phyloP scores from a whole-genome alignment of 1,284 basidiomycete species.

The Phlebopus sp. region DNA sequence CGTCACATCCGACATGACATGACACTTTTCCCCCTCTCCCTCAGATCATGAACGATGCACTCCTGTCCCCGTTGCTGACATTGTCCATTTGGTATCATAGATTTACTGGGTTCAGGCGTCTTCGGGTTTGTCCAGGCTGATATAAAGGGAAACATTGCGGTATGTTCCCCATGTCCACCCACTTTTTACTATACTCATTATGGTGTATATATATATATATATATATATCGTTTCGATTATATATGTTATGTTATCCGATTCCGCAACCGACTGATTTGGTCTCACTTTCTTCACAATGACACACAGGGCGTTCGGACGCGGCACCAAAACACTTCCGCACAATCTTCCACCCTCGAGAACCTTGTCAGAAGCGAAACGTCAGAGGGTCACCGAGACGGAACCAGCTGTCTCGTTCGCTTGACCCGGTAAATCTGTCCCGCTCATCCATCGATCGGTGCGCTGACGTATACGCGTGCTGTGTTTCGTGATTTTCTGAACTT shows the following conservation, averaged over 20 bases:
- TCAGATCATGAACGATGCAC: too few relatives aligned
- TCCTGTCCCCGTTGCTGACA: slow-evolving; percentile 1
- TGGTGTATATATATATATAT: background rate
- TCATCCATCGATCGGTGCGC: too few relatives aligned
- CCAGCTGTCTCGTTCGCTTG: slow-evolving; percentile 74
- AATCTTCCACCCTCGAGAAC: slow-evolving; percentile 74
- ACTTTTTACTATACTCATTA: slow-evolving; percentile 13
- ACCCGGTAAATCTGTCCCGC: slow-evolving; percentile 53
- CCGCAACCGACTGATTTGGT: background rate
- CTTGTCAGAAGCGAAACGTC: slow-evolving; percentile 68
- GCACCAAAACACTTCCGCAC: slow-evolving; percentile 52
- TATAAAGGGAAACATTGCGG: slow-evolving; percentile 84
- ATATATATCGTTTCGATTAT: too few relatives aligned
- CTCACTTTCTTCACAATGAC: background rate
- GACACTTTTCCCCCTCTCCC: slow-evolving; percentile 12
- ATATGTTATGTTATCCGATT: background rate
- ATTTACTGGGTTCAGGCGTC: slow-evolving; percentile 83
- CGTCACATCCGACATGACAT: slow-evolving; percentile 18
- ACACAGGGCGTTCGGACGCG: slow-evolving; percentile 77
- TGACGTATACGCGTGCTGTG: too few relatives aligned
- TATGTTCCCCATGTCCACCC: slow-evolving; percentile 37
- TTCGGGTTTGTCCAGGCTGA: slow-evolving; percentile 92
- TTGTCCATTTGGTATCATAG: slow-evolving; percentile 37
- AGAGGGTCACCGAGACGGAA: slow-evolving; percentile 49
- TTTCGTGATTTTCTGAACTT: too few relatives aligned